Percentiles rank a stretch among this genome's conserved stretches.
These are phyloP conservation scores for Gonium pectorale DNA, from an alignment of 139 green algal species.

Conservation along the genomic window DNA sequence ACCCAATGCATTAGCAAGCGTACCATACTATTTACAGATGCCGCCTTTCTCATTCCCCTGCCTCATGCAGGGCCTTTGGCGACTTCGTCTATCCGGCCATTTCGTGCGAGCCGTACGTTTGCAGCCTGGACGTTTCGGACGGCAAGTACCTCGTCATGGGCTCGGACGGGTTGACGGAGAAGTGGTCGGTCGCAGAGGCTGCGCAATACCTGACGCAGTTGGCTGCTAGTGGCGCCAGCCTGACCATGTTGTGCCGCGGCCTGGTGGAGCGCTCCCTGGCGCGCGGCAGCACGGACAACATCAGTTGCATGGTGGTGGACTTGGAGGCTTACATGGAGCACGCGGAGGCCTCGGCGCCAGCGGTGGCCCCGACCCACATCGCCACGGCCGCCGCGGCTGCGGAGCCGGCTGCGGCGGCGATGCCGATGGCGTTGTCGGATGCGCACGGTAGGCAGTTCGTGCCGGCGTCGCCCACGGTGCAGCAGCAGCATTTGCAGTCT, in stretches of 20 bases:
- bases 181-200: conserved; percentile 34
- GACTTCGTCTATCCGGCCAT: conserved; percentile 44
- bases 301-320: conserved; percentile 35
- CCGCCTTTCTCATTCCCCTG: no score
- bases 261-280: conserved; percentile 33
- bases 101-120: conserved; percentile 39
- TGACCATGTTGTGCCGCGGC: conserved; percentile 1
- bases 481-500: no score
- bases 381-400: neutral
- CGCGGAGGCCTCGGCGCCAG: neutral
- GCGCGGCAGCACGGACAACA: conserved; percentile 42
- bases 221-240: neutral
- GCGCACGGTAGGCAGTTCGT: no score
- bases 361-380: no score
- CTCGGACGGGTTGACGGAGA: conserved; percentile 39
- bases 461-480: no score
- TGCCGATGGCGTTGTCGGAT: no score
- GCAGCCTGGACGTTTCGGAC: conserved; percentile 35
- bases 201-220: conserved; percentile 36
- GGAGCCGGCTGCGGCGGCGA: no score
- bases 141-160: conserved; percentile 43
- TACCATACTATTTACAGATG: no score
- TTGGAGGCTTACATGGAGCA: conserved; percentile 25
- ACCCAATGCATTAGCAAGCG: no score
- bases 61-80: conserved; percentile 20